Conservation (phyloP, 2,329 filamentous ascomycete species). For the Penicillium sclerotiorum region DNA sequence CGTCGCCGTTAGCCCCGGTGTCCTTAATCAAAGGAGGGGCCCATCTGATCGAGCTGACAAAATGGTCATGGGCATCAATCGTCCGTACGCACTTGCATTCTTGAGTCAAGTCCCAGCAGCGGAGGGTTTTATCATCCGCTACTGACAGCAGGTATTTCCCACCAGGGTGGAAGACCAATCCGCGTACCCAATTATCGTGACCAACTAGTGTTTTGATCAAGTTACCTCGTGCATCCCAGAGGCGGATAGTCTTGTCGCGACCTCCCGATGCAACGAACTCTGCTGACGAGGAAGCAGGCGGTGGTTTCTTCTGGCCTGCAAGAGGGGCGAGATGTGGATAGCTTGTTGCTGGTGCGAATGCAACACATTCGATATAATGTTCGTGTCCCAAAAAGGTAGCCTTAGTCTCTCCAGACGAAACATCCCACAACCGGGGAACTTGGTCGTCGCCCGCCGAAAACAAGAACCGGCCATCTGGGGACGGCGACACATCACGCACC, state of each 20-base stretch:
- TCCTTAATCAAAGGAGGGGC: conserved; percentile 55
- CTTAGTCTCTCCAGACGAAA: conserved; percentile 73
- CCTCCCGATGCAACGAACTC: conserved; percentile 90
- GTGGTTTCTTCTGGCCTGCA: conserved; percentile 81
- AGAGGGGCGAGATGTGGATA: conserved; percentile 77
- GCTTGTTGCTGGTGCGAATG: conserved; percentile 76
- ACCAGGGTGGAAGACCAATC: conserved; percentile 83
- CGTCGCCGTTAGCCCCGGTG: conserved; percentile 14
- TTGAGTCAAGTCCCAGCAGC: conserved; percentile 91
- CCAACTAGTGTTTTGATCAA: conserved; percentile 81
- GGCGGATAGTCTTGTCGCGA: conserved; percentile 84
- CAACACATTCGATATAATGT: conserved; percentile 81
- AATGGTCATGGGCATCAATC: conserved; percentile 75
- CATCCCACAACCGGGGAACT: conserved; percentile 82
- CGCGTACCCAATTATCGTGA: conserved; percentile 93
- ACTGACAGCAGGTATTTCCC: conserved; percentile 88
- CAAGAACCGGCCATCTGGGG: conserved; percentile 79
- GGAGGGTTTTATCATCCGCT: conserved; percentile 85
- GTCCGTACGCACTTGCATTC: conserved; percentile 88
- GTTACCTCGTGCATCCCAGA: conserved; percentile 86
- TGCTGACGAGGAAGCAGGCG: conserved; percentile 70
- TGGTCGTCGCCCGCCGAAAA: conserved; percentile 82
- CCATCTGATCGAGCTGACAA: conserved; percentile 86
- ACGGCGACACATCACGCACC: conserved; percentile 87
- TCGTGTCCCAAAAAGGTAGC: conserved; percentile 83